Evolutionary conservation across 2,329 filamentous ascomycete species (phyloP), one percentile per base, ranked within the genome.

Genomic region (Diaporthe humulicola): DNA sequence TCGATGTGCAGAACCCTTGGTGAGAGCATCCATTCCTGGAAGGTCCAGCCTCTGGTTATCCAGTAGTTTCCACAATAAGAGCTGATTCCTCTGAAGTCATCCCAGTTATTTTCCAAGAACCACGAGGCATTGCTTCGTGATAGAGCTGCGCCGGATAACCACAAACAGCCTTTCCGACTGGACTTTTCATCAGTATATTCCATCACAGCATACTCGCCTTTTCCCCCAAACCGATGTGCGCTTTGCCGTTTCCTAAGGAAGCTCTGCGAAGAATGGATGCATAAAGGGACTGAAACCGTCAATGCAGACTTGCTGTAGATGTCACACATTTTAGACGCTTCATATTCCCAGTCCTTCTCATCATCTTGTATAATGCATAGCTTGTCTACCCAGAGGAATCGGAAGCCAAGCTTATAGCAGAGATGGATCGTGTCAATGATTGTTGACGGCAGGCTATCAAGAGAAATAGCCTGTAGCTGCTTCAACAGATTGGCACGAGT

Each of bases 351-450:
- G 1, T 70, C 66, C 2, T 61, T n/a, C 30, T 69, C 64, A 10
- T 80, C 79, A 56, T 81, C 78, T 57, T 82, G 80, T 25, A 80
- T 61, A 1, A 81, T 78, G 52, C 80, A 82, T 15, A 80, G 64
- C 17, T 78, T 76, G 36, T 82, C 80, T 25, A 81, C 74, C 80
- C 80, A 82, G n/a, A 81, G 76, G 58, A 78, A 80, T 1, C 67
- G 66, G 10, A 57, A 33, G 0, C 48, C 38, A 1, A 74, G 48
- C 36, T 30, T 50, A 1, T 45, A 19, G 28, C 66, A 74, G 0
- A 74, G 48, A 1, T 4, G 15, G 3, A 74, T 71, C 9, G 73
- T 38, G 30, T 74, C 73, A 10, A 52, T 0, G 15, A 74, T 36
- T 3, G 70, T 48, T 0, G 19, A 2, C 10, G 73, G 57, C 1